Percentiles rank a stretch among this genome's conserved stretches.
phyloP scores from a whole-genome alignment of 805 yeast species.

The Clavispora santaluciae region DNA sequence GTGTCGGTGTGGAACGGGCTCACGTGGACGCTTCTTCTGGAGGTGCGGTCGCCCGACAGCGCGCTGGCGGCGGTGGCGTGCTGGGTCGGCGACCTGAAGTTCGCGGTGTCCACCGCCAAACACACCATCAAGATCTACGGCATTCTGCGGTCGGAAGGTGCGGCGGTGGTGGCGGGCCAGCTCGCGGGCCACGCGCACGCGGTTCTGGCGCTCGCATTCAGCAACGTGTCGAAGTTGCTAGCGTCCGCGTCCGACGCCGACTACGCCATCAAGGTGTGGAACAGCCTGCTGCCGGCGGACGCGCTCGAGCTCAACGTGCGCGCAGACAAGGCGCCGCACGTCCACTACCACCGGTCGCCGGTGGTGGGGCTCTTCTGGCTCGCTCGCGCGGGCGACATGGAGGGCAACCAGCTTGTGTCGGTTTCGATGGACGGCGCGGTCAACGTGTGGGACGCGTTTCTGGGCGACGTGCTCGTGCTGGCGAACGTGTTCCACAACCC shows the following conservation, averaged over 20 bases:
- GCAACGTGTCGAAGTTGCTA: slow-evolving; percentile 46
- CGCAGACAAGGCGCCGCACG: slow-evolving; percentile 7
- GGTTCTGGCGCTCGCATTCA: slow-evolving; percentile 53
- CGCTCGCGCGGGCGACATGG: slow-evolving; percentile 13
- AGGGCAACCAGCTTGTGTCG: slow-evolving; percentile 16
- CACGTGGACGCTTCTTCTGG: slow-evolving; percentile 30
- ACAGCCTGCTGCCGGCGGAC: slow-evolving; percentile 53
- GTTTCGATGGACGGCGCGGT: slow-evolving; percentile 69
- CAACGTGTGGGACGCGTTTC: slow-evolving; percentile 58
- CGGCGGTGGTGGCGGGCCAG: slow-evolving; percentile 24
- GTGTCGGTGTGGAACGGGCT: slow-evolving; percentile 62
- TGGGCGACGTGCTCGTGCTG: slow-evolving; percentile 35
- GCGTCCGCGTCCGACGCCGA: slow-evolving; percentile 75
- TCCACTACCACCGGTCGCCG: slow-evolving; percentile 48
- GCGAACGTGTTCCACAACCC: slow-evolving; percentile 26
- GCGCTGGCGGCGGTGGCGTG: slow-evolving; percentile 45
- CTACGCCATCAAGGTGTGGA: slow-evolving; percentile 68
- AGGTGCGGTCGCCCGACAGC: slow-evolving; percentile 15
- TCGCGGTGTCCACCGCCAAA: slow-evolving; percentile 62
- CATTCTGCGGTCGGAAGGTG: slow-evolving; percentile 13
- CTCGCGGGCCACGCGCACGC: slow-evolving; percentile 60
- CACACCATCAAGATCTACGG: slow-evolving; percentile 54
- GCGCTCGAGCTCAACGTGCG: slow-evolving; percentile 30
- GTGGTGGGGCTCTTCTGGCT: slow-evolving; percentile 57
- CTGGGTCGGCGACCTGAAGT: slow-evolving; percentile 69